Conservation (phyloP, 768 basidiomycete genomes). For the Lactarius deliciosus region DNA sequence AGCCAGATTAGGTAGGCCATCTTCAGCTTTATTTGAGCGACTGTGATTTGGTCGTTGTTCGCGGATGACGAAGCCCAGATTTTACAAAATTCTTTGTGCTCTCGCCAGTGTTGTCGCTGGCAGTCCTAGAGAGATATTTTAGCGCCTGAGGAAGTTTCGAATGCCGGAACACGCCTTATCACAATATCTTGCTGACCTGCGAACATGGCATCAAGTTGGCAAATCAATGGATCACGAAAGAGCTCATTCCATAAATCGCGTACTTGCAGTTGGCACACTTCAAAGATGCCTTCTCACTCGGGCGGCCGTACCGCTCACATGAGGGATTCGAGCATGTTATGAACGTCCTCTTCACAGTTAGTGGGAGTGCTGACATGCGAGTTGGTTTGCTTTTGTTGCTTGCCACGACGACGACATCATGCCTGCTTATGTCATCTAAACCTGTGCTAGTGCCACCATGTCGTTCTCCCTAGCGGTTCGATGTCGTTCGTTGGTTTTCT, state of each 20-base stretch:
- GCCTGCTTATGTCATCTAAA: constrained; percentile 16
- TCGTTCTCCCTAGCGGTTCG: constrained; percentile 12
- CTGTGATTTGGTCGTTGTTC: constrained; percentile 24
- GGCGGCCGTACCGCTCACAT: constrained; percentile 13
- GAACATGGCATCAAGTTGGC: not conserved
- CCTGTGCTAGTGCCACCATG: constrained; percentile 6
- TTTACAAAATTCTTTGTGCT: constrained; percentile 31
- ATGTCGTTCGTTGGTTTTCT: constrained; percentile 8
- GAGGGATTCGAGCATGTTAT: constrained; percentile 27
- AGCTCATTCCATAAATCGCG: constrained; percentile 7
- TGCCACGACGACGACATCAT: too few relatives aligned
- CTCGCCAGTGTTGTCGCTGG: constrained; percentile 29
- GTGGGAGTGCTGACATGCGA: constrained; percentile 27
- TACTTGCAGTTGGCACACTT: constrained; percentile 30
- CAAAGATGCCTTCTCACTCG: constrained; percentile 25
- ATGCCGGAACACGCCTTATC: constrained; percentile 16
- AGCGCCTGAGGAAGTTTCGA: not conserved
- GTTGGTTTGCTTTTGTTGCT: not conserved
- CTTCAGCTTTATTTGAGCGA: constrained; percentile 31
- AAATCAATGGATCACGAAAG: not conserved
- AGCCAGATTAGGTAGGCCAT: constrained; percentile 32
- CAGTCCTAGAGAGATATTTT: constrained; percentile 21
- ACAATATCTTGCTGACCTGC: constrained; percentile 29
- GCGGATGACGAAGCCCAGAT: constrained; percentile 28
- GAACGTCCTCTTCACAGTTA: constrained; percentile 26